Conservation (phyloP, 306 rosid genomes). For the Glycine latifolia region DNA sequence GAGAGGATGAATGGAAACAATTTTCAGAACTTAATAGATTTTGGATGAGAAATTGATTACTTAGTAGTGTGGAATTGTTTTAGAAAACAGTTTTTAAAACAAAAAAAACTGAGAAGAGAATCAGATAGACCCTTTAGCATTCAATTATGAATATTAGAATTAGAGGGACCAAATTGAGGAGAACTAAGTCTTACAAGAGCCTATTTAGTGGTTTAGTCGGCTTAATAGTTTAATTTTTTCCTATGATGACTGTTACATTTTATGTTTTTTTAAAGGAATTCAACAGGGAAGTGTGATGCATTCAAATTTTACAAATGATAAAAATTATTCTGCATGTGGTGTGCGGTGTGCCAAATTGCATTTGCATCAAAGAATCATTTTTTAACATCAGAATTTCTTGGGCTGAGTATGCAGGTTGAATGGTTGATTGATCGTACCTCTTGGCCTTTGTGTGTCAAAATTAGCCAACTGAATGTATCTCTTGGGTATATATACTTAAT, state of each 20-base stretch:
- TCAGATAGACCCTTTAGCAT: not conserved
- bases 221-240: constrained; percentile 15
- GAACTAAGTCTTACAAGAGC: constrained; percentile 9
- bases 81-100: not conserved
- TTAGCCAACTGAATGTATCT: constrained; percentile 4
- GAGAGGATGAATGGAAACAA: too few relatives aligned
- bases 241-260: not conserved
- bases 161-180: constrained; percentile 15
- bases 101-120: not conserved
- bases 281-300: constrained; percentile 17
- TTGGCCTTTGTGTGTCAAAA: constrained; percentile 11
- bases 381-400: constrained; percentile 4
- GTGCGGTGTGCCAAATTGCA: not conserved
- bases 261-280: constrained; percentile 24
- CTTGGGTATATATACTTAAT: constrained; percentile 25
- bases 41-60: too few relatives aligned
- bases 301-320: constrained; percentile 13
- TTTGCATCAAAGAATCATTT: constrained; percentile 12
- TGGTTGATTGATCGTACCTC: constrained; percentile 35
- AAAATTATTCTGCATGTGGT: not conserved
- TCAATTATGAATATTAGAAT: constrained; percentile 10
- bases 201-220: not conserved
- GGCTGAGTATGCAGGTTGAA: constrained; percentile 1
- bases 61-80: not conserved
- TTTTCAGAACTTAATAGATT: too few relatives aligned